Evolutionary conservation across 257 asterid species (phyloP).

Genomic region (Petunia axillaris): DNA sequence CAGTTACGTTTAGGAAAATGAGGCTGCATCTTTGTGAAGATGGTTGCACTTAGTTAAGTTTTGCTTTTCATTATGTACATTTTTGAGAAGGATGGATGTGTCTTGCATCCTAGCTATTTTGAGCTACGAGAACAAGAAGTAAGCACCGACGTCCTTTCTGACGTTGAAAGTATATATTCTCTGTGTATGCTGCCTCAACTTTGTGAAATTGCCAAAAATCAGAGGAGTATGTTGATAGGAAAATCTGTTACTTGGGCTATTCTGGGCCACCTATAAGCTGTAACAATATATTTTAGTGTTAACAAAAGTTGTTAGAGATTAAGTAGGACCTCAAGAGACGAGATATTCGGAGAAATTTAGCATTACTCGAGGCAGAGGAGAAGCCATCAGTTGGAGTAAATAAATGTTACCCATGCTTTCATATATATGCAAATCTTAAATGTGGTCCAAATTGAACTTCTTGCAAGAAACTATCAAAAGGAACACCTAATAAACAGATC

Average conservation of each 20-base stretch:
- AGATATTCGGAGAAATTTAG: not conserved
- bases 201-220: not conserved
- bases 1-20: not conserved
- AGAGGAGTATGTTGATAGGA: not conserved
- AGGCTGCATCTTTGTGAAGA: not conserved
- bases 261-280: not conserved
- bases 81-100: not conserved
- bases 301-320: not conserved
- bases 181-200: not conserved
- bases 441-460: not conserved
- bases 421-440: not conserved
- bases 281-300: not conserved
- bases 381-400: not conserved
- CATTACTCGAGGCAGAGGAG: not conserved
- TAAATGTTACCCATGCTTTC: not conserved
- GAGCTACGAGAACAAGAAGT: conserved; percentile 13
- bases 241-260: not conserved
- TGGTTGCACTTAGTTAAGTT: not conserved
- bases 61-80: not conserved
- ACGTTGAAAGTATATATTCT: not conserved
- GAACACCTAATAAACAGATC: not conserved
- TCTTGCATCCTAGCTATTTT: not conserved
- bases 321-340: not conserved
- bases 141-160: not conserved
- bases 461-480: not conserved